Conservation (phyloP, 2,329 filamentous ascomycete genomes). For the Orbilia javanica region DNA sequence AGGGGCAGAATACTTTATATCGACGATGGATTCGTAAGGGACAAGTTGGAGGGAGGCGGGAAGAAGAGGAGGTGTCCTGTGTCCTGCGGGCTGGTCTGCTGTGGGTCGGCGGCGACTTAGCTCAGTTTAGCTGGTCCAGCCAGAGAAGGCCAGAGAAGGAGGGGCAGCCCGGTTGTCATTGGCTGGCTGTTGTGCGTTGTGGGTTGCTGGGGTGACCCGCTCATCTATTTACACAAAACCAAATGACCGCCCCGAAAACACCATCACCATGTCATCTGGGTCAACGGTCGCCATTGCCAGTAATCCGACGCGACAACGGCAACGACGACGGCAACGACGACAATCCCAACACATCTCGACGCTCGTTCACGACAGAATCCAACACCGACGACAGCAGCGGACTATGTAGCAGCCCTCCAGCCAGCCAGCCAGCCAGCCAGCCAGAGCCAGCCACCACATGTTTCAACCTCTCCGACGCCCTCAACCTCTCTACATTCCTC, state of each 20-base stretch:
- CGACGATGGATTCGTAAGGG: constrained; percentile 13
- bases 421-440: background rate
- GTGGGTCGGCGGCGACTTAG: constrained; percentile 27
- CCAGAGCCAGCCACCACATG: background rate
- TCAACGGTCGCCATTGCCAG: background rate
- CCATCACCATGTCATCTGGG: constrained; percentile 12
- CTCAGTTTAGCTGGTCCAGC: constrained; percentile 50
- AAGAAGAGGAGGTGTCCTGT: constrained; percentile 43
- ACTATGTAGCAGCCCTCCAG: constrained; percentile 18
- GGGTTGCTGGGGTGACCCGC: constrained; percentile 42
- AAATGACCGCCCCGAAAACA: background rate
- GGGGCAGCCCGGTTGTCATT: constrained; percentile 17
- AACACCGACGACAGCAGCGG: background rate
- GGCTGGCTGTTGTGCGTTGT: constrained; percentile 6
- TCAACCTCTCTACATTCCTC: constrained; percentile 32
- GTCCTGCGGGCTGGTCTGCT: constrained; percentile 21
- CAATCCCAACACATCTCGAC: background rate
- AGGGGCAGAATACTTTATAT: constrained; percentile 25
- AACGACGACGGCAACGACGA: background rate
- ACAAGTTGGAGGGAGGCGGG: constrained; percentile 25
- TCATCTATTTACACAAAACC: constrained; percentile 2
- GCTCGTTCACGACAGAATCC: background rate
- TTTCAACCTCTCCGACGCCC: constrained; percentile 18
- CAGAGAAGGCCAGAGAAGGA: constrained; percentile 6
- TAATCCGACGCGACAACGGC: constrained; percentile 3